Percentiles rank a stretch among this genome's conserved stretches.
These are phyloP conservation scores for Lasiodiplodia sp. DNA, from an alignment of 2,329 filamentous ascomycete species.

Conservation along the genomic window DNA sequence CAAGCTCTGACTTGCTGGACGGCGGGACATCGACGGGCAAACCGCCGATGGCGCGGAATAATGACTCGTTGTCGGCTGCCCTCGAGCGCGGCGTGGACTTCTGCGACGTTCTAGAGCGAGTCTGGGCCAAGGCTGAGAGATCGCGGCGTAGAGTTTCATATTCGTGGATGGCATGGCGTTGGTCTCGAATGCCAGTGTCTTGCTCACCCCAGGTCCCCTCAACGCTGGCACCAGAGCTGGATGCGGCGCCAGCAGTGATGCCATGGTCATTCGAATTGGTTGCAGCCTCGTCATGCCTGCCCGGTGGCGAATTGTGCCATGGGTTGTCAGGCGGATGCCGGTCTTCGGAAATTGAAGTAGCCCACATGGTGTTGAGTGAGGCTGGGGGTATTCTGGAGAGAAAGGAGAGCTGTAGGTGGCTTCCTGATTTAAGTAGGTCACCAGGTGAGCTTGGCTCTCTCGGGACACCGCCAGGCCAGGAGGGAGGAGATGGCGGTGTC, in stretches of 20 bases:
- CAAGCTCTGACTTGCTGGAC: slow-evolving; percentile 21
- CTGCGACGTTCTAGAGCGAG: not conserved
- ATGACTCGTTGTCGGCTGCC: not conserved
- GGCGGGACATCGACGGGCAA: not conserved
- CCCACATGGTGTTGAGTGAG: slow-evolving; percentile 33
- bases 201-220: slow-evolving; percentile 70
- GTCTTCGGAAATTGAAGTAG: slow-evolving; percentile 34
- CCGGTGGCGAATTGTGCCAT: slow-evolving; percentile 42
- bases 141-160: slow-evolving; percentile 64
- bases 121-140: slow-evolving; percentile 58
- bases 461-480: too few relatives aligned
- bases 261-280: slow-evolving; percentile 29
- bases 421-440: not conserved
- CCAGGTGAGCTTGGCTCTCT: not conserved
- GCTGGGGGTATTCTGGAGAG: not conserved
- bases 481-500: not conserved
- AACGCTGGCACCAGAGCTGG: slow-evolving; percentile 40
- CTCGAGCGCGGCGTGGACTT: not conserved
- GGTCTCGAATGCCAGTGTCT: slow-evolving; percentile 62
- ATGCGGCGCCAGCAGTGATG: slow-evolving; percentile 20
- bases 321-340: slow-evolving; percentile 39
- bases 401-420: not conserved
- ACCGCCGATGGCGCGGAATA: slow-evolving; percentile 35
- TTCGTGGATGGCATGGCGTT: slow-evolving; percentile 64
- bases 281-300: slow-evolving; percentile 34